Evolutionary conservation across 208 protist genomes (phyloP), one percentile per base, ranked within the genome.

Genomic region (Giardia duodenalis): DNA sequence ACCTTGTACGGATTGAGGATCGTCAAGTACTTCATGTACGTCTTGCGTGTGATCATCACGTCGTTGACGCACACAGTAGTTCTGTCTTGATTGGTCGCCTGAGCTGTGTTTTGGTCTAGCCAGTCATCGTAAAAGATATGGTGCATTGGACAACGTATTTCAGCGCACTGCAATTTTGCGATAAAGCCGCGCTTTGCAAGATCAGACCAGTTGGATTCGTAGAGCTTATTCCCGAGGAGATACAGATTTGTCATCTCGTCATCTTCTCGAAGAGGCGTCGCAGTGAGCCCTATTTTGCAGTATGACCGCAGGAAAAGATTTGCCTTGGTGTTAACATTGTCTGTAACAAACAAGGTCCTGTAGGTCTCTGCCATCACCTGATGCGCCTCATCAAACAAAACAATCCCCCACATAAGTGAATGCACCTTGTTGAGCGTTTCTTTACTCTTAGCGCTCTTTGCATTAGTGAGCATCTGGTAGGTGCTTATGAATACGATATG

Each of bases 371-470:
- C 88, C 44, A 91, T 48, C 1, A 91, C 45, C 19, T 47, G 1
- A 47, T 91, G 88, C n/a, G 46, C 88, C 45, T 91, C 88, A n/a
- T 91, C 88, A 47, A 91, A 91, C 2, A 91, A n/a, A n/a, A 91
- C 88, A n/a, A 91, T 91, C 4, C 88, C 88, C 88, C 88, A 91
- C 4, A 91, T 2, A 19, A 47, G 2, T n/a, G 88, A 2, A 1
- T 91, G 1, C 47, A 91, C n/a, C 4, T 43, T 42, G 2, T 46
- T 42, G n/a, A 4, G n/a, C 2, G 44, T 91, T 1, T 42, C 45
- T 43, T 2, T 19, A 67, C 42, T 42, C 2, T 47, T 48, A 2
- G 2, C 44, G 44, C 10, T 91, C n/a, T 22, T 19, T 19, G 43
- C 4, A 48, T 67, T 48, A 30, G 88, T 91, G 45, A 91, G 88